Conservation (phyloP, 345 rosid species). For the Euphorbia peplus region DNA sequence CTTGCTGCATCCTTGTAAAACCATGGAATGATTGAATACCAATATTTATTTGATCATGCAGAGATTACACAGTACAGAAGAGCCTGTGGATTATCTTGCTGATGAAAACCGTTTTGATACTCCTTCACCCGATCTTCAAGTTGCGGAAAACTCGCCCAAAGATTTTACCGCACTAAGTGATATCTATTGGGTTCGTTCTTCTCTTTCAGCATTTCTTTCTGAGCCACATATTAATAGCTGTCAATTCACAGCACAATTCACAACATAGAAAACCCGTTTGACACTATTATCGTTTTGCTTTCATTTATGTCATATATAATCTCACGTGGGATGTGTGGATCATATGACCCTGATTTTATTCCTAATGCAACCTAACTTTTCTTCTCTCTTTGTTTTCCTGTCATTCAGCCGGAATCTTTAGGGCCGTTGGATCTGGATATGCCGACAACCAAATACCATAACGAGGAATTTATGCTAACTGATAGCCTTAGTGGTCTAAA, state of each 20-base stretch:
- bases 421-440: slow-evolving; percentile 76
- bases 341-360: too few species aligned
- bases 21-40: neutral
- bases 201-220: neutral
- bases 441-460: slow-evolving; percentile 58
- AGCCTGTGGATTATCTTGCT: slow-evolving; percentile 29
- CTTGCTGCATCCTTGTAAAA: slow-evolving; percentile 6
- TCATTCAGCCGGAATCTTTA: slow-evolving; percentile 81
- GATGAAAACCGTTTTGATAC: slow-evolving; percentile 45
- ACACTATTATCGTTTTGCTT: too few species aligned
- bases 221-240: neutral
- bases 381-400: neutral
- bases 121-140: slow-evolving; percentile 34
- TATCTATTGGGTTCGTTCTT: slow-evolving; percentile 67
- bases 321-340: too few species aligned
- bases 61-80: slow-evolving; percentile 41
- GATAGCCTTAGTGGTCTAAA: slow-evolving; percentile 85
- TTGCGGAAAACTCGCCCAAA: slow-evolving; percentile 40
- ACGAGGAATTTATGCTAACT: slow-evolving; percentile 60
- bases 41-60: slow-evolving; percentile 19
- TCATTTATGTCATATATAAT: too few species aligned
- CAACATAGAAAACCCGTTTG: too few species aligned
- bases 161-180: slow-evolving; percentile 60
- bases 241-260: too few species aligned
- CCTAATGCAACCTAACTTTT: neutral